These are phyloP conservation scores for Fraxinus cuspidata DNA, from an alignment of 257 asterid species.

Conservation along the genomic window DNA sequence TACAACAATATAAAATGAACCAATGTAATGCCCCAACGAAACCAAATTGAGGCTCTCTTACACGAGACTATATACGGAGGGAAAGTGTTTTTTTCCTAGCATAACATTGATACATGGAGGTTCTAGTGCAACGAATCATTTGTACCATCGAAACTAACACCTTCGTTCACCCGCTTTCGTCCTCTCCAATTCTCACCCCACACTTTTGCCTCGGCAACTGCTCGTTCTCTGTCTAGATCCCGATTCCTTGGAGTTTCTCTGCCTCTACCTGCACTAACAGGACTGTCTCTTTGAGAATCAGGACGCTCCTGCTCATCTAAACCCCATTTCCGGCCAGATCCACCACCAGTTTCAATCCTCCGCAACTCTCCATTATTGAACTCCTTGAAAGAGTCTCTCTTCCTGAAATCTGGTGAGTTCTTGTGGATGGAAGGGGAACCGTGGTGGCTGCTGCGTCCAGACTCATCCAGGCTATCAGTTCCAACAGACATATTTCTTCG, in stretches of 20 bases:
- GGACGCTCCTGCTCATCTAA: constrained; percentile 58
- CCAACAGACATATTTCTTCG: constrained; percentile 45
- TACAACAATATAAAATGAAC: background rate
- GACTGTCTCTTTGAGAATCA: constrained; percentile 66
- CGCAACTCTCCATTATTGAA: constrained; percentile 51
- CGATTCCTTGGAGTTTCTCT: constrained; percentile 66
- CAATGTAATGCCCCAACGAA: background rate
- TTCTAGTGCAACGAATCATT: constrained; percentile 34
- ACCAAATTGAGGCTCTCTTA: constrained; percentile 1
- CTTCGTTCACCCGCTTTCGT: constrained; percentile 49
- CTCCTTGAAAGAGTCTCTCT: constrained; percentile 48
- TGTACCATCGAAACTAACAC: constrained; percentile 62
- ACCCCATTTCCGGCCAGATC: constrained; percentile 71
- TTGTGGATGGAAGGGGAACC: constrained; percentile 69
- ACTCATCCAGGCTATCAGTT: constrained; percentile 41
- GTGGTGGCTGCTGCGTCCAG: constrained; percentile 39
- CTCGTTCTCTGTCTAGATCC: constrained; percentile 78
- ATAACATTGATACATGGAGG: background rate
- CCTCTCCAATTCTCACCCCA: constrained; percentile 95
- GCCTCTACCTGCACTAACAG: constrained; percentile 60
- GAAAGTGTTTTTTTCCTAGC: background rate
- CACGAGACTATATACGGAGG: background rate
- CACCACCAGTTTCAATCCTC: constrained; percentile 59
- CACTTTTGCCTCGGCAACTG: constrained; percentile 89
- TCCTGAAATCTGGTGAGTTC: constrained; percentile 73